phyloP scores from a whole-genome alignment of 148 eudicot species.

The Selenicereus undatus region DNA sequence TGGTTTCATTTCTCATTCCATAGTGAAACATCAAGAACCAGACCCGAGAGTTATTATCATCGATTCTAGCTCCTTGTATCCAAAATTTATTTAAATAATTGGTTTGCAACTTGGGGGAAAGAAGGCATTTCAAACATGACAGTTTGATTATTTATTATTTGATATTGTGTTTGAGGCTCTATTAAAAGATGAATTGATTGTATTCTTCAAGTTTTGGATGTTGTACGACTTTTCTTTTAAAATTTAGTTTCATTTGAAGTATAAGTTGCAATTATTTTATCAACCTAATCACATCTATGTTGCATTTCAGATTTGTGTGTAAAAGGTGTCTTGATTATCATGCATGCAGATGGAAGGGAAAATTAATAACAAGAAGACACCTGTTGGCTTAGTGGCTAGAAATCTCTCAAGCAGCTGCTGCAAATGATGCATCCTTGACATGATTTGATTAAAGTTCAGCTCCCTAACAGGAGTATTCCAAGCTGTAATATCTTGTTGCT shows the following conservation, averaged over 20 bases:
- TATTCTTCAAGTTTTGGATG: too few relatives aligned
- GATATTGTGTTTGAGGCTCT: not conserved
- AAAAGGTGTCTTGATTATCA: too few relatives aligned
- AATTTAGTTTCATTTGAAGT: not conserved
- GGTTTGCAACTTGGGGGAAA: too few relatives aligned
- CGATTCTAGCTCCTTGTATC: not conserved
- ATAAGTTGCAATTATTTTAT: too few relatives aligned
- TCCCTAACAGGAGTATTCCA: slow-evolving; percentile 41
- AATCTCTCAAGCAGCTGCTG: slow-evolving; percentile 79
- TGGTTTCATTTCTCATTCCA: not conserved
- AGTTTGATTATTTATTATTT: too few relatives aligned
- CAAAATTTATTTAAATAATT: not conserved
- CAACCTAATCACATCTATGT: too few relatives aligned
- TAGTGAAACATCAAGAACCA: not conserved
- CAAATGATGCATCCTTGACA: slow-evolving; percentile 48
- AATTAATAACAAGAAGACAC: slow-evolving; percentile 25
- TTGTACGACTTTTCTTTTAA: too few relatives aligned
- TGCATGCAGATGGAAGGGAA: too few relatives aligned
- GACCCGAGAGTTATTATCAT: not conserved
- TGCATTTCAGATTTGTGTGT: too few relatives aligned
- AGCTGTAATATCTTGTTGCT: slow-evolving; percentile 2
- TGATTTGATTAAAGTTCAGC: slow-evolving; percentile 33
- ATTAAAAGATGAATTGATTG: too few relatives aligned
- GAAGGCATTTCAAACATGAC: not conserved
- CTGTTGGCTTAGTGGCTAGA: slow-evolving; percentile 77